These are phyloP conservation scores for Helminthosporium solani DNA, from an alignment of 2,329 filamentous ascomycete species.

Conservation along the genomic window DNA sequence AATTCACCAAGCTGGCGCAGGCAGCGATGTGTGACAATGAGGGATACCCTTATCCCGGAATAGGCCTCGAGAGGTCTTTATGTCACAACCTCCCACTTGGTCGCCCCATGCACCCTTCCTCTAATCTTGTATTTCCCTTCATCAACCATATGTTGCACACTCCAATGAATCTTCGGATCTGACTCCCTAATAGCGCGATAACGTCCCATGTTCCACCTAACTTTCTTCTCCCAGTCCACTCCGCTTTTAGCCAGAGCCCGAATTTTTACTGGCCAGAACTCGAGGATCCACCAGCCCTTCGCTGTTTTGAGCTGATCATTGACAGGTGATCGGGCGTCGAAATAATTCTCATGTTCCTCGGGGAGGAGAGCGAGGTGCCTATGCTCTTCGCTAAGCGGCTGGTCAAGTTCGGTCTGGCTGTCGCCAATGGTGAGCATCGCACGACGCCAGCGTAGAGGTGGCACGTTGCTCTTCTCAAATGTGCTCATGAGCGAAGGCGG, in stretches of 20 bases:
- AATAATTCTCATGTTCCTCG: constrained; percentile 47
- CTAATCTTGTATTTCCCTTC: constrained; percentile 40
- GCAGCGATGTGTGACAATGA: too few species aligned
- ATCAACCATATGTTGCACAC: constrained; percentile 41
- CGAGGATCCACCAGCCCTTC: constrained; percentile 48
- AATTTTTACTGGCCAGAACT: constrained; percentile 48
- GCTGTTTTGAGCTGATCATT: constrained; percentile 45
- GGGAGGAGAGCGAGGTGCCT: constrained; percentile 33
- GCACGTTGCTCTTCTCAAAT: constrained; percentile 37
- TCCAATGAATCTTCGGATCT: constrained; percentile 49
- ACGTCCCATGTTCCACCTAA: constrained; percentile 43
- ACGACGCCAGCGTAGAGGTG: constrained; percentile 35
- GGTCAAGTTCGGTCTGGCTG: neutral
- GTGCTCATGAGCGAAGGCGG: constrained; percentile 40
- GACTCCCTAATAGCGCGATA: constrained; percentile 41
- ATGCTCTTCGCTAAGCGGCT: constrained; percentile 8
- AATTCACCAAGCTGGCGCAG: too few species aligned
- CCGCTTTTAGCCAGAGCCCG: constrained; percentile 31
- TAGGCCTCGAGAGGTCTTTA: too few species aligned
- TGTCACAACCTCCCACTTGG: constrained; percentile 37
- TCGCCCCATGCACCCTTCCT: constrained; percentile 28
- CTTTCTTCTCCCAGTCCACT: constrained; percentile 42
- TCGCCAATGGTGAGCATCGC: constrained; percentile 11
- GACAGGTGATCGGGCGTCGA: constrained; percentile 44
- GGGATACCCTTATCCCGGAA: too few species aligned